Conservation (phyloP, 768 basidiomycete genomes). For the Leccinum longicurvipes region DNA sequence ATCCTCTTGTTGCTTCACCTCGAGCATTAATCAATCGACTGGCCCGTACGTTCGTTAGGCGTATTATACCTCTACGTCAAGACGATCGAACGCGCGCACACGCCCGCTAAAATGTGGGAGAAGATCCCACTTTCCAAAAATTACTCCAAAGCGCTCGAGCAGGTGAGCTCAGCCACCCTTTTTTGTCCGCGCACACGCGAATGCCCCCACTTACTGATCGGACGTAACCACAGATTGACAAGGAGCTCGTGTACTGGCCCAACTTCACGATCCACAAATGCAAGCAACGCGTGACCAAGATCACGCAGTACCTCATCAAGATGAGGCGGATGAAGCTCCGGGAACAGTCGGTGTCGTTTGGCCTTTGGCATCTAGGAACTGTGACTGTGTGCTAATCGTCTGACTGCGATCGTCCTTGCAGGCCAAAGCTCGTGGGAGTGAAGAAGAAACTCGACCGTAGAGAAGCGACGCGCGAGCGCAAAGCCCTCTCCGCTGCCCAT, state of each 20-base stretch:
- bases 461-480: constrained; percentile 89
- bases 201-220: neutral
- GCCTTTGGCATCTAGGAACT: neutral
- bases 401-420: constrained; percentile 27
- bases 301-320: constrained; percentile 98
- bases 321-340: constrained; percentile 89
- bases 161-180: constrained; percentile 50
- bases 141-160: constrained; percentile 92
- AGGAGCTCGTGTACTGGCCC: constrained; percentile 96
- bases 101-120: constrained; percentile 98
- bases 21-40: neutral
- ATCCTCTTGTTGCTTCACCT: neutral
- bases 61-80: constrained; percentile 92
- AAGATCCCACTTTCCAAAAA: constrained; percentile 88
- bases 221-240: constrained; percentile 68
- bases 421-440: constrained; percentile 89
- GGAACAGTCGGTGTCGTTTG: constrained; percentile 63
- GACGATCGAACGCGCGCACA: constrained; percentile 95
- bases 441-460: constrained; percentile 97
- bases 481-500: constrained; percentile 93
- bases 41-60: constrained; percentile 42
- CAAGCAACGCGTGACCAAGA: constrained; percentile 98
- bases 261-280: constrained; percentile 97
- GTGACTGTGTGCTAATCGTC: neutral
- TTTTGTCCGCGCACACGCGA: neutral